Base-by-base conservation (phyloP, 2,329 filamentous ascomycete genomes). In the Colletotrichum aenigma region DNA sequence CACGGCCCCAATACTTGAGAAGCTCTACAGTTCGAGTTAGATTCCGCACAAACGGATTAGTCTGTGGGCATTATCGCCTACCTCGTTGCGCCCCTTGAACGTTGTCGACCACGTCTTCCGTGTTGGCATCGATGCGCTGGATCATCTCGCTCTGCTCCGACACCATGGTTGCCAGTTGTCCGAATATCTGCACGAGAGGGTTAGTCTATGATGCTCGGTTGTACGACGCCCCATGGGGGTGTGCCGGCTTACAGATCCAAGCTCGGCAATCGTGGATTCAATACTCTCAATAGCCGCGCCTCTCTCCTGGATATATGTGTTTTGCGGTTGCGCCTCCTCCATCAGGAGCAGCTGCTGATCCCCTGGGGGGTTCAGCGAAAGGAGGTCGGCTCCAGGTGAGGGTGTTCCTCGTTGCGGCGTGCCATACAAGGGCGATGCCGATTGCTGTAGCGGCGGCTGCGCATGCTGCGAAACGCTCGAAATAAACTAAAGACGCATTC, bases 91-190 rank as follows among this genome's bases (percentile, higher is more conserved):
- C 97, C 21, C 97, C 97, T 82, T 98, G 92, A n/a, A 99, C 96
- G 80, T 99, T 99, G 82, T 98, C 96, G 70, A 99, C 96, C 7
- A 99, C 95, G 80, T 98, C 96, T 82, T 99, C 97, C 2, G 96
- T 98, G 84, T 98, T 98, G 78, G 96, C 96, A 81, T 98, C 96
- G 82, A 98, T 98, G 66, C 96, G 91, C 85, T 98, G 95, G 78
- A 99, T 98, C 94, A 98, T 98, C 85, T 98, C 97, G 77, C 95
- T 95, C 86, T 99, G 97, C 84, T 99, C 96, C 71, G 94, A 95
- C 34, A 99, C 97, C 97, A 99, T 98, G 79, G 95, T 93, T 43
- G 97, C 96, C 66, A 99, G 88, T 85, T 99, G 96, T 10, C 96
- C 95, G 83, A 98, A 98, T 77, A 98, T 98, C 16, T 75, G 34